Base-by-base conservation (phyloP, 768 basidiomycete genomes). In the Rubroboletus pulcherrimus region DNA sequence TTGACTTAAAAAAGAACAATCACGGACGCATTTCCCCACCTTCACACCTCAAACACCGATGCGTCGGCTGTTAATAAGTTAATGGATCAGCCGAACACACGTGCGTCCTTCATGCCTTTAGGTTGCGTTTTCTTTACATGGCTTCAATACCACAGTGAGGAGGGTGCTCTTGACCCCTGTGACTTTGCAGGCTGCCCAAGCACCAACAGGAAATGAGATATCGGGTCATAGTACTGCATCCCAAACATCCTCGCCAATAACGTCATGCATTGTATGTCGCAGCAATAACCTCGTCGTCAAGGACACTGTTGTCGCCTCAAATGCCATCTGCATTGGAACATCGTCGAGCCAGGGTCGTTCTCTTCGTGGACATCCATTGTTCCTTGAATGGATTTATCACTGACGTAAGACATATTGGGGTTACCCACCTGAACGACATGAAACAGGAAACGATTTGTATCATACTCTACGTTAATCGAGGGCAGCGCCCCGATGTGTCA, bases 391-490 rank as follows among this genome's bases (percentile, higher is more conserved):
- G 24, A 9, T 15, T 31, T 24, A 53, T 24, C 14, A 19, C 15
- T 26, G 5, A 26, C 26, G 26, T 26, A 26, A 26, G 26, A 3
- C 26, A 5, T 26, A 26, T 26, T 26, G 26, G 26, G 26, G 7
- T 24, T 24, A n/a, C 26, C 53, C 39, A 17, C 39, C 39, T 12
- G n/a, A 26, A 5, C 55, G 15, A 17, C 33, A 37, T 35, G 53
- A 55, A 55, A 55, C 53, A 29, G 53, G 53, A 29, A 26, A 54
- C 15, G 14, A 24, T 17, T 40, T 15, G n/a, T 40, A 41, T 41
- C 40, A 24, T 29, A 17, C 7, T 17, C 40, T 19, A 12, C 15
- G 26, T 15, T 11, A 17, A 4, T 26, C 1, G 10, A 8, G 12
- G 17, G 10, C 14, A 24, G 26, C 24, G 10, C 15, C 35, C n/a